These are phyloP conservation scores for Eucalyptus grandis DNA, from an alignment of 345 rosid genomes.

Conservation along the genomic window DNA sequence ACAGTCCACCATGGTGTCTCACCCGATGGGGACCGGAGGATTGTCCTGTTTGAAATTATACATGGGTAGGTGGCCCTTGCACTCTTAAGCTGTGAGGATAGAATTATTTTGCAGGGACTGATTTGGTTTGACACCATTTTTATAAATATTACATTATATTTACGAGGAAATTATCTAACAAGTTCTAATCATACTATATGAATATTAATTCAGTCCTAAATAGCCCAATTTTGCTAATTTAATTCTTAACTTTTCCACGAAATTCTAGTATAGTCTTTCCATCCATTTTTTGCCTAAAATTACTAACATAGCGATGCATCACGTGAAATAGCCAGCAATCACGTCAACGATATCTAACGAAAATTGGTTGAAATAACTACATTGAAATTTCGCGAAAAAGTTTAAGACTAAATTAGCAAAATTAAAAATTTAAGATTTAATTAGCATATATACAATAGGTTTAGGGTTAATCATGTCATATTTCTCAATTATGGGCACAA, in stretches of 20 bases:
- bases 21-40: not conserved
- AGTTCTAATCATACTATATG: not conserved
- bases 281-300: not conserved
- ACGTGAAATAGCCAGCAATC: too few species aligned
- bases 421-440: too few species aligned
- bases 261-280: not conserved
- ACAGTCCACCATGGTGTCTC: not conserved
- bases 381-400: not conserved
- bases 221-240: not conserved
- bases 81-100: not conserved
- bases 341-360: rapidly evolving
- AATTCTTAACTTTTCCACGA: not conserved
- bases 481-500: not conserved
- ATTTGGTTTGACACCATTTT: not conserved
- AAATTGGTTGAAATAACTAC: not conserved
- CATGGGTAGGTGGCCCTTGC: not conserved
- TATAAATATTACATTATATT: not conserved
- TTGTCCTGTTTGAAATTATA: not conserved
- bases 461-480: not conserved
- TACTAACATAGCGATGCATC: too few species aligned
- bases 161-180: not conserved
- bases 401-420: not conserved
- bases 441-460: not conserved
- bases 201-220: not conserved
- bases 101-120: not conserved